Evolutionary conservation across 2,329 filamentous ascomycete species (phyloP).

Genomic region (Niveomyces coronatus): DNA sequence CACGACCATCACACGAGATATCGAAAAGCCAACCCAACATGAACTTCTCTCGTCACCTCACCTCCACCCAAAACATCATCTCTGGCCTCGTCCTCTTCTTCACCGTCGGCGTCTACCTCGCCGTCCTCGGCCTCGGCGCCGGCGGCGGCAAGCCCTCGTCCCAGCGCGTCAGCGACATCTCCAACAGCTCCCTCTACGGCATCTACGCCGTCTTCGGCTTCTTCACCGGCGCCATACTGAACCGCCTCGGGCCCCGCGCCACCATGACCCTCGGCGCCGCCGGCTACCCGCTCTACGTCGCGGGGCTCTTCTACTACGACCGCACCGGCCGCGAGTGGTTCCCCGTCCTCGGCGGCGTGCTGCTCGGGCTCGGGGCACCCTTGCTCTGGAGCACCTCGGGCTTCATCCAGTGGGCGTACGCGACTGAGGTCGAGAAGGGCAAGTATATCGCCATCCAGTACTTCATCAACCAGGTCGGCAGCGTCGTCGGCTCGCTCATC

Average conservation of each 20-base stretch:
- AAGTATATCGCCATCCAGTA: slow-evolving; percentile 10
- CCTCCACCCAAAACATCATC: slow-evolving; percentile 9
- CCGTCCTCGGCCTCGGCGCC: slow-evolving; percentile 11
- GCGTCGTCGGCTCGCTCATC: slow-evolving; percentile 11
- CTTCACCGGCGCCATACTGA: slow-evolving; percentile 11
- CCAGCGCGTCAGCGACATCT: slow-evolving; percentile 4
- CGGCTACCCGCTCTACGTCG: slow-evolving; percentile 10
- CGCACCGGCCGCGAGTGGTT: slow-evolving; percentile 11
- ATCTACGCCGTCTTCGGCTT: slow-evolving; percentile 11
- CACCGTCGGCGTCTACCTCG: slow-evolving; percentile 11
- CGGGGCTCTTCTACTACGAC: slow-evolving; percentile 10
- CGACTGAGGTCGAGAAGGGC: slow-evolving; percentile 12
- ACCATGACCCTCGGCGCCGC: slow-evolving; percentile 9
- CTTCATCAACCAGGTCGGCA: slow-evolving; percentile 9
- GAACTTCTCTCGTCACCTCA: slow-evolving; percentile 1
- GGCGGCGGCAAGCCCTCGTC: slow-evolving; percentile 12
- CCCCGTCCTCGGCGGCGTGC: slow-evolving; percentile 7
- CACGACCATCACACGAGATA: no score
- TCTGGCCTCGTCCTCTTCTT: slow-evolving; percentile 10
- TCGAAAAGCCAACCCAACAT: no score
- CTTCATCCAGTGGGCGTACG: slow-evolving; percentile 12
- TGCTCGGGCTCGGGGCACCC: slow-evolving; percentile 9
- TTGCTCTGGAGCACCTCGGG: slow-evolving; percentile 8
- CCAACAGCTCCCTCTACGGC: slow-evolving; percentile 8
- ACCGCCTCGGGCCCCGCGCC: slow-evolving; percentile 7